Evolutionary conservation across 768 basidiomycete species (phyloP), one percentile per base, ranked within the genome.

Genomic region (Auricularia sp.): DNA sequence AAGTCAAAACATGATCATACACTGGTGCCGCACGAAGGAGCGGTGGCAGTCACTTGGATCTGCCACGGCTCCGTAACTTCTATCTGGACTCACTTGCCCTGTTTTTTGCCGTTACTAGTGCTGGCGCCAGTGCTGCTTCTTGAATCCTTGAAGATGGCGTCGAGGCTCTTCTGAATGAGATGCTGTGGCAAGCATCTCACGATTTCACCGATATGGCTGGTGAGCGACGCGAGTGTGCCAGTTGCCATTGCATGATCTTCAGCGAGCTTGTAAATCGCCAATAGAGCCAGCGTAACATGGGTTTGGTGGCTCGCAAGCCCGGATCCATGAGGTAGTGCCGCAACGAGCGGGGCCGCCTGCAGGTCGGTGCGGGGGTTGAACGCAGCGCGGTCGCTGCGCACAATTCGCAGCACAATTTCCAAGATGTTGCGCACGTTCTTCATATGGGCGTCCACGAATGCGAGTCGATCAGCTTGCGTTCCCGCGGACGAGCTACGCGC

Each of bases 371-470:
- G 44, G 86, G 84, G 87, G 16, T 86, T 84, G 71, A 88, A 85
- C 7, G 87, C 86, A 2, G 90, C 85, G 35, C 92, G 85, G 71
- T 94, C 92, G 64, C 94, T 94, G 18, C 96, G 87, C 29, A 97
- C 90, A 63, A 97, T 85, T 14, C 94, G 89, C 35, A 98, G 80
- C 3, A 98, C 78, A 69, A 99, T 94, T 76, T 99, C 95, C 71
- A 98, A 79, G 66, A 97, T 81, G 70, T 98, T 94, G 71, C 95
- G 89, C 54, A 86, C 84, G 71, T 92, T 87, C 16, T 82, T 83
- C 81, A 97, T 85, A 71, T 96, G 92, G 0, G 91, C 92, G 71
- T 88, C 87, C 70, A 94, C 79, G 80, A 98, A 99, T 42, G 88
- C 84, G 70, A 91, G 86, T 13, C 96, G 88, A 69, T 94, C 92